These are phyloP conservation scores for Hortiboletus campestris DNA, from an alignment of 768 basidiomycete genomes.

Conservation along the genomic window DNA sequence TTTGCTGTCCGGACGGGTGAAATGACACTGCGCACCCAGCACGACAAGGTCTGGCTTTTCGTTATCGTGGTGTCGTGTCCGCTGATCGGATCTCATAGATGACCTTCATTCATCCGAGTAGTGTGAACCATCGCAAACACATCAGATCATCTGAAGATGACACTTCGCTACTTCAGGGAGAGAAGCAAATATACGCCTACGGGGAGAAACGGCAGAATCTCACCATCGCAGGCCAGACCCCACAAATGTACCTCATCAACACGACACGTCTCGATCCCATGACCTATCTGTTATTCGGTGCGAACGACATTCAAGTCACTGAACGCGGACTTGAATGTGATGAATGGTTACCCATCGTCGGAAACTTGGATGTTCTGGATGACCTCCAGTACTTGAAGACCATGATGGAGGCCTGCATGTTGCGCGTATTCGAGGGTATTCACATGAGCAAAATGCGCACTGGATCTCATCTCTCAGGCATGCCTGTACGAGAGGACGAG, in stretches of 20 bases:
- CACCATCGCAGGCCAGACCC: slow-evolving; percentile 40
- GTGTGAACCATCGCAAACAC: slow-evolving; percentile 76
- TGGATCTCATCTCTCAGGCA: slow-evolving; percentile 32
- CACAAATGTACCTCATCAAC: slow-evolving; percentile 70
- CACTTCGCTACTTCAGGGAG: slow-evolving; percentile 29
- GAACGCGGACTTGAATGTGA: slow-evolving; percentile 82
- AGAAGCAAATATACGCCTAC: slow-evolving; percentile 80
- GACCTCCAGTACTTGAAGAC: slow-evolving; percentile 79
- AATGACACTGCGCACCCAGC: slow-evolving; percentile 65
- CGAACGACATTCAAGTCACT: slow-evolving; percentile 68
- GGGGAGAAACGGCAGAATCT: slow-evolving; percentile 82
- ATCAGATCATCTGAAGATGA: slow-evolving; percentile 21
- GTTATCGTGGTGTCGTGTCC: slow-evolving; percentile 1
- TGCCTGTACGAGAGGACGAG: slow-evolving; percentile 49
- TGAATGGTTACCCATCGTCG: slow-evolving; percentile 84
- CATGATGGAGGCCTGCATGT: slow-evolving; percentile 78
- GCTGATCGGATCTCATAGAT: slow-evolving; percentile 40
- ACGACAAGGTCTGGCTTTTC: slow-evolving; percentile 68
- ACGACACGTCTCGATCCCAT: slow-evolving; percentile 87
- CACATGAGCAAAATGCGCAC: slow-evolving; percentile 36
- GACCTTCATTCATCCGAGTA: slow-evolving; percentile 80
- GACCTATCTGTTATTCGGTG: slow-evolving; percentile 90
- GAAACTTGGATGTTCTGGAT: slow-evolving; percentile 70
- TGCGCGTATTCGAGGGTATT: slow-evolving; percentile 89
- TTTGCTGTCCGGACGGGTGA: slow-evolving; percentile 79